Conservation (phyloP, 768 basidiomycete species). For the Astraeus odoratus region DNA sequence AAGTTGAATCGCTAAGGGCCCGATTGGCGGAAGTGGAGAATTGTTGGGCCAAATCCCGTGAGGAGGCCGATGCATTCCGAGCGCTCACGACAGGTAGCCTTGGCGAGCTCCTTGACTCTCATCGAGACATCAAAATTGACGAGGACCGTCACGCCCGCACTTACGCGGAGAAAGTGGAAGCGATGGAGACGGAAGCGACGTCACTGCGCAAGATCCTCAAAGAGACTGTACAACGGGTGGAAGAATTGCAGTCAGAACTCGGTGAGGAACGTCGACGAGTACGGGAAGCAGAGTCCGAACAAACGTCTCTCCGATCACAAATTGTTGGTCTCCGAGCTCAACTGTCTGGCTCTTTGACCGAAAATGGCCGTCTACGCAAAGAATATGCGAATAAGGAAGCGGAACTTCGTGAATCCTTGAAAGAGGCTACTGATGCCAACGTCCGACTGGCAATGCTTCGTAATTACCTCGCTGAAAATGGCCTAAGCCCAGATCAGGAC, state of each 20-base stretch:
- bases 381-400: conserved; percentile 62
- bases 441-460: conserved; percentile 75
- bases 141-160: conserved; percentile 72
- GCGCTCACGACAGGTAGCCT: conserved; percentile 81
- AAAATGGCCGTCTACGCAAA: conserved; percentile 62
- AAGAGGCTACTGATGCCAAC: conserved; percentile 61
- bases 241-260: conserved; percentile 61
- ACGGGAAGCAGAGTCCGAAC: conserved; percentile 59
- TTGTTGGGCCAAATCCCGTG: conserved; percentile 85
- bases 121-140: conserved; percentile 77
- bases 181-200: conserved; percentile 68
- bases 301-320: conserved; percentile 62
- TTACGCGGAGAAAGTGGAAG: conserved; percentile 76
- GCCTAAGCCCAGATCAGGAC: conserved; percentile 72
- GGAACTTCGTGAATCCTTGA: conserved; percentile 54
- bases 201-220: conserved; percentile 76
- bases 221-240: conserved; percentile 65
- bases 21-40: conserved; percentile 79
- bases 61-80: conserved; percentile 88
- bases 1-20: conserved; percentile 61
- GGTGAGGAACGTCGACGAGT: conserved; percentile 59
- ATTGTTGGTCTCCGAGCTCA: conserved; percentile 68
- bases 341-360: conserved; percentile 58
- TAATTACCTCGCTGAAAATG: conserved; percentile 83
- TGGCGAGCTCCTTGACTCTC: conserved; percentile 82